Base-by-base conservation (phyloP, 2,329 filamentous ascomycete species). In the Amesomyces nigricolor region DNA sequence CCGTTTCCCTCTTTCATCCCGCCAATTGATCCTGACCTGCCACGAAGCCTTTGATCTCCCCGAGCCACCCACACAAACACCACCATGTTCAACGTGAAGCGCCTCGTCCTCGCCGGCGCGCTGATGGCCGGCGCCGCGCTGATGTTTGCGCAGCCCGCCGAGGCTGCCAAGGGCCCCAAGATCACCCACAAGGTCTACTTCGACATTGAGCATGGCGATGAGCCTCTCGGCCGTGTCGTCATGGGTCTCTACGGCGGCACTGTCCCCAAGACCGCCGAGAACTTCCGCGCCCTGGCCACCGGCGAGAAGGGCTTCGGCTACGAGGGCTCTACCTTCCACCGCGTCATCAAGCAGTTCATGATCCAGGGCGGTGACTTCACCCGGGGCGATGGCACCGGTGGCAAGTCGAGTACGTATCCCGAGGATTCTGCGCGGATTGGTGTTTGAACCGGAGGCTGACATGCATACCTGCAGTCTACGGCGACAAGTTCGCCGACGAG, bases 161-260 rank as follows among this genome's bases (percentile, higher is more conserved):
- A 88, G 65, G 88, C 88, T 53, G 78, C 78, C 63, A 90, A 92
- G 78, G 92, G 94, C 46, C 92, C 90, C 61, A 95, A 94, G 84
- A 92, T 96, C 78, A 96, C 91, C 67, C 80, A 89, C 80, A 96
- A 95, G 84, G 90, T 94, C 74, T 94, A 83, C 80, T 92, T 95
- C 72, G 89, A 94, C 73, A 85, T 95, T 63, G 75, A 79, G 66
- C 85, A 90, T 67, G 89, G 86, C 67, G 89, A 89, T 61, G 78
- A 90, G 73, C 71, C 79, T 47, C 69, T 92, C 42, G 89, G 89
- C 59, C 83, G 87, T 60, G 79, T 95, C 64, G 85, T 89, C 63
- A 82, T 94, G 37, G 89, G 89, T 65, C 84, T 95, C 49, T 95
- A 94, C 70, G 89, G 89, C 74, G 90, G 89, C 79, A 92, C 88